Percentiles rank a stretch among this genome's conserved stretches.
These are phyloP conservation scores for Fraxinus pennsylvanica DNA, from an alignment of 257 asterid species.

Conservation along the genomic window DNA sequence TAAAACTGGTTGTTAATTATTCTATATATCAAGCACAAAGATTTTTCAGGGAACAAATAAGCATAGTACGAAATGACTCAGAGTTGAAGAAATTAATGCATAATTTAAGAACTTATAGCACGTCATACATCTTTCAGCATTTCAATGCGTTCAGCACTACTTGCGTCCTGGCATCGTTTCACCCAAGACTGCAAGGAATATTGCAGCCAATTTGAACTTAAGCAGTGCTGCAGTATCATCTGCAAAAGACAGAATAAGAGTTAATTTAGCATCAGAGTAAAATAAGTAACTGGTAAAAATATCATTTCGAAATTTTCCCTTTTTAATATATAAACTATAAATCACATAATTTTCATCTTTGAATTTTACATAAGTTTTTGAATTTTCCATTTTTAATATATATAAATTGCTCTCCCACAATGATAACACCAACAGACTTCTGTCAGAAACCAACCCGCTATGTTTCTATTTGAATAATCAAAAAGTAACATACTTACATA, in stretches of 20 bases:
- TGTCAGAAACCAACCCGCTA: not conserved
- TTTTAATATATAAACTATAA: not conserved
- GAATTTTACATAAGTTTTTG: not conserved
- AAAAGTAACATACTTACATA: not conserved
- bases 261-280: constrained; percentile 26
- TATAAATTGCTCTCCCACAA: not conserved
- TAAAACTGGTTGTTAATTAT: not conserved
- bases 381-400: not conserved
- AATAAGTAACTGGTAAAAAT: constrained; percentile 6
- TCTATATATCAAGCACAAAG: constrained; percentile 12
- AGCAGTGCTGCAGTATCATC: constrained; percentile 71
- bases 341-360: not conserved
- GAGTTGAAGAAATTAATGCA: not conserved
- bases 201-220: constrained; percentile 63
- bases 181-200: constrained; percentile 67
- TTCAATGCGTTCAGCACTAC: constrained; percentile 79
- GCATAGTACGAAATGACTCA: constrained; percentile 24
- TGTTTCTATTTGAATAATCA: not conserved
- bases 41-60: constrained; percentile 23
- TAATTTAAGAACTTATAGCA: constrained; percentile 9
- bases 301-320: not conserved
- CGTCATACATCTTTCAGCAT: constrained; percentile 76
- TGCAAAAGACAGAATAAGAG: constrained; percentile 38
- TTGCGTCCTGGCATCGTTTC: constrained; percentile 68
- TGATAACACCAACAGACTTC: not conserved